These are phyloP conservation scores for Cladobotryum protrusum DNA, from an alignment of 2,329 filamentous ascomycete species.

Conservation along the genomic window DNA sequence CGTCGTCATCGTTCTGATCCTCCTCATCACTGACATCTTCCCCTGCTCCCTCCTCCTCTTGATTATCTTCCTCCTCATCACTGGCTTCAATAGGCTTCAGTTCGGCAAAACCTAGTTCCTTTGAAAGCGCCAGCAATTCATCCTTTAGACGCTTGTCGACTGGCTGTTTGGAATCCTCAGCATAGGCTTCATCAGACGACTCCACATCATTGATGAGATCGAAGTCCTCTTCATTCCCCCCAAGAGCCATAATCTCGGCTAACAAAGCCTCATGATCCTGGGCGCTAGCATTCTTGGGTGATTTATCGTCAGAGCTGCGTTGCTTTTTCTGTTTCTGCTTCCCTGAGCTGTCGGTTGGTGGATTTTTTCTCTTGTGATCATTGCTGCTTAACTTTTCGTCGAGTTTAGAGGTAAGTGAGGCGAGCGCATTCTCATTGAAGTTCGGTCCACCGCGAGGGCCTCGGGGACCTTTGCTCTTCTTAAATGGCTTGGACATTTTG, in stretches of 20 bases:
- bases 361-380: conserved; percentile 41
- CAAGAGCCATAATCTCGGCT: conserved; percentile 58
- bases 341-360: conserved; percentile 27
- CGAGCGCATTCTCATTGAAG: conserved; percentile 47
- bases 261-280: conserved; percentile 41
- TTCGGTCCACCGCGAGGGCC: conserved; percentile 15
- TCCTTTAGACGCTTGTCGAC: conserved; percentile 37
- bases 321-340: conserved; percentile 33
- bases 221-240: conserved; percentile 59
- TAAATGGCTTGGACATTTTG: conserved; percentile 31
- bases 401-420: conserved; percentile 50
- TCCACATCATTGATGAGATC: conserved; percentile 51
- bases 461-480: conserved; percentile 29
- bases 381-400: conserved; percentile 42
- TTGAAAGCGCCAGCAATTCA: conserved; percentile 32
- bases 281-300: conserved; percentile 19
- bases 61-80: conserved; percentile 31
- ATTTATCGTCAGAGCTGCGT: conserved; percentile 24
- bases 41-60: conserved; percentile 22
- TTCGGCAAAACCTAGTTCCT: conserved; percentile 32
- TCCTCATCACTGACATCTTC: conserved; percentile 27
- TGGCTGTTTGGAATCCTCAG: conserved; percentile 25
- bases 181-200: conserved; percentile 34
- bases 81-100: conserved; percentile 29
- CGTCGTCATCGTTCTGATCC: conserved; percentile 21